Evolutionary conservation across 148 eudicot species (phyloP).

Genomic region (Chenopodium berlandieri): DNA sequence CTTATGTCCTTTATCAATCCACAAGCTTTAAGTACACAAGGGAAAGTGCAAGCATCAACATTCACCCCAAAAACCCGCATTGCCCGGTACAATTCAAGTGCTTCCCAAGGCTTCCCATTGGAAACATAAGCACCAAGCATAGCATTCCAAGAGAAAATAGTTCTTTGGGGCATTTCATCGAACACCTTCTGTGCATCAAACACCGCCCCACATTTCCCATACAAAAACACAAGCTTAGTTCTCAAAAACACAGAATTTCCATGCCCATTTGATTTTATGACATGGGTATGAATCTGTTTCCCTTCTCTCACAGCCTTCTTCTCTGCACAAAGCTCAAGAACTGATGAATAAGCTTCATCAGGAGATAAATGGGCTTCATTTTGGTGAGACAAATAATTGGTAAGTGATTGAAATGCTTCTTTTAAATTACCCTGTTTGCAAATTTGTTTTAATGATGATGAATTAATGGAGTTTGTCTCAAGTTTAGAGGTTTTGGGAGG

Average conservation of each 20-base stretch:
- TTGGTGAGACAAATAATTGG: conserved; percentile 27
- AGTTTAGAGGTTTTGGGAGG: conserved; percentile 21
- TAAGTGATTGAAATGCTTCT: conserved; percentile 48
- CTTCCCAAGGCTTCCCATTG: conserved; percentile 46
- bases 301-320: conserved; percentile 46
- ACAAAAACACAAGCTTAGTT: conserved; percentile 68
- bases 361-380: conserved; percentile 26
- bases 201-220: conserved; percentile 70
- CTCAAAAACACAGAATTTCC: conserved; percentile 43
- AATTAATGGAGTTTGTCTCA: conserved; percentile 28
- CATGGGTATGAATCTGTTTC: conserved; percentile 63
- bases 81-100: conserved; percentile 47
- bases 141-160: conserved; percentile 80
- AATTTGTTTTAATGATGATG: conserved; percentile 33
- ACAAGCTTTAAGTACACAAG: conserved; percentile 70
- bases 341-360: conserved; percentile 58
- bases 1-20: conserved; percentile 35
- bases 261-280: conserved; percentile 35
- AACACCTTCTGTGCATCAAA: conserved; percentile 65
- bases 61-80: conserved; percentile 52
- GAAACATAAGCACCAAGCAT: conserved; percentile 78
- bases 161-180: conserved; percentile 62
- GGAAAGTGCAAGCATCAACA: conserved; percentile 66
- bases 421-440: conserved; percentile 39
- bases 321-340: conserved; percentile 68